Evolutionary conservation across 2,329 filamentous ascomycete genomes (phyloP), one percentile per base, ranked within the genome.

Genomic region (Claviceps sp.): DNA sequence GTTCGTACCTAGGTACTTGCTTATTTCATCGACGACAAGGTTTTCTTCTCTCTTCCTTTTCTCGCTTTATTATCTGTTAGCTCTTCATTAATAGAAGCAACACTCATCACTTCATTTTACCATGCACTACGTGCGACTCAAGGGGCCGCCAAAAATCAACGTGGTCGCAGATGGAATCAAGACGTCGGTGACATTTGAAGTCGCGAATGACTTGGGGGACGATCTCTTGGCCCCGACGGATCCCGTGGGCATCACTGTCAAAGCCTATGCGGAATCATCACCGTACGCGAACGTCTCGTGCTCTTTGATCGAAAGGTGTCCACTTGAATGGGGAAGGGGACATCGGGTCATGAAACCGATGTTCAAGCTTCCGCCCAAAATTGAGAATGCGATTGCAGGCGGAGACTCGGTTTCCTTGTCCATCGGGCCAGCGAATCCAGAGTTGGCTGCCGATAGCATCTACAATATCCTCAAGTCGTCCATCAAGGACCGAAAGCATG

Each of bases 41-140:
- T 22, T 16, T 46, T 46, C 13, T 46, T 30, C 1, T n/a, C 16
- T 34, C 24, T 30, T 37, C 8, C 16, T 2, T 46, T 34, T 5
- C 8, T 20, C 41, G 18, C 45, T 26, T 41, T 7, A 44, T 24
- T 26, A 43, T 18, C 9, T 14, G 8, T 20, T 22, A 37, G 9
- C n/a, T 18, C 26, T 47, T 18, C 30, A 11, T 34, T 18, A 9
- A 26, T 30, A 34, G 8, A 34, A 30, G 11, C 40, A 6, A 34
- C 40, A 34, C 50, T n/a, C 46, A 37, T 48, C 53, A 18, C 22
- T 7, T 13, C 34, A 5, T n/a, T n/a, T 24, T 20, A 50, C 40
- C 47, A 81, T 81, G 77, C 76, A 81, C 57, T 81, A 81, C 66
- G 72, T 80, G 53, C 72, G 77, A 41, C 70, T 79, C 5, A 64